Evolutionary conservation across 371 early-diverging fungal genomes (phyloP), one percentile per base, ranked within the genome.

Genomic region (Syncephalastrum contaminatum): DNA sequence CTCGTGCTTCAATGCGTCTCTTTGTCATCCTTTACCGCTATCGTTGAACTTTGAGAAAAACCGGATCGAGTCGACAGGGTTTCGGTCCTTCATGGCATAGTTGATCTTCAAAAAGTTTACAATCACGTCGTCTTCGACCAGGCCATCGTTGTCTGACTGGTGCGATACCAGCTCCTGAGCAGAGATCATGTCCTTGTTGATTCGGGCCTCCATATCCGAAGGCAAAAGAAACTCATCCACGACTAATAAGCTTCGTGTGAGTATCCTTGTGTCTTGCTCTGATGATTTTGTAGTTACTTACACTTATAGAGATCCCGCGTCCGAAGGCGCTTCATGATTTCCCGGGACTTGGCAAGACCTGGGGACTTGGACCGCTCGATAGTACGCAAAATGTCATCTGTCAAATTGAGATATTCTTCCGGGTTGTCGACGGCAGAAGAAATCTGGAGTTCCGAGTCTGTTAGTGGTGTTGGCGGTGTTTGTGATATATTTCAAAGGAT

Each of bases 221-320:
- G 92, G 91, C n/a, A 95, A 66, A 24, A 89, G 64, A 25, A 82
- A 78, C 59, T 94, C 91, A 62, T 94, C 96, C 4, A 90, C 95
- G 72, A 92, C 36, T 30, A 12, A 12, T 5, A 30, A 0, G 10
- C 36, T 25, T 25, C 25, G 36, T 6, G 12, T 30, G 36, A 30
- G 36, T 2, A 30, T 2, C 7, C 36, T n/a, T n/a, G 12, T 30
- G 8, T 30, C 36, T 30, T 30, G 10, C 8, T 10, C 12, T 10
- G 36, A 12, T 2, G 10, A 8, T 10, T 30, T 30, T 30, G n/a
- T n/a, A n/a, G n/a, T 10, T 12, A 30, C 36, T 30, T 30, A 30
- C 36, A 90, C 44, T 90, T 88, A 73, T 95, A 97, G 2, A 95
- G 64, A 45, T 95, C 80, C 14, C 96, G 75, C 4, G 71, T 81